A percentile compares a stretch with the other conserved stretches of the same genome.
These are phyloP conservation scores for Marasmius fiardii DNA, from an alignment of 1,284 basidiomycete genomes.

Conservation along the genomic window DNA sequence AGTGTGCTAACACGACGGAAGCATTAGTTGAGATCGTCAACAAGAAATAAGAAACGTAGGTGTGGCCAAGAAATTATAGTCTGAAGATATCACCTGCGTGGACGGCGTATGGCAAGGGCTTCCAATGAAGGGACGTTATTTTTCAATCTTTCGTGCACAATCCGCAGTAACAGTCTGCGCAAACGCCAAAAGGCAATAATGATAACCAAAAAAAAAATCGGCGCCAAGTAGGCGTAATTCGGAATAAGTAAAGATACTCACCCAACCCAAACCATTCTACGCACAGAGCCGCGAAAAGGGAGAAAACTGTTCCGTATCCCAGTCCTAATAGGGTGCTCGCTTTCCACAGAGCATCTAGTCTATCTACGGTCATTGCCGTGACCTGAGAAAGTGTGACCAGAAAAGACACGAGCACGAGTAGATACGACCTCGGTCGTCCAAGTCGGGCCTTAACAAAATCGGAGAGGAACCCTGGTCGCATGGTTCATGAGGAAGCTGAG, in stretches of 20 bases:
- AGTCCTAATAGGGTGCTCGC: constrained; percentile 72
- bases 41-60: neutral
- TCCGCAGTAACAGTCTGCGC: no score
- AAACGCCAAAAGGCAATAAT: no score
- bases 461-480: constrained; percentile 51
- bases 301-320: constrained; percentile 75
- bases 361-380: constrained; percentile 51
- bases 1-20: constrained; percentile 45
- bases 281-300: constrained; percentile 66
- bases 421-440: constrained; percentile 65
- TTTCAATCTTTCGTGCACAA: no score
- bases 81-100: no score
- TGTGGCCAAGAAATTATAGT: no score
- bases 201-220: no score
- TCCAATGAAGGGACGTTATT: no score
- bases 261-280: constrained; percentile 83
- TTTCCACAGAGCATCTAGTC: constrained; percentile 67
- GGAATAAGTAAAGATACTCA: constrained; percentile 23
- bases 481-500: neutral
- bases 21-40: constrained; percentile 1
- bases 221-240: no score
- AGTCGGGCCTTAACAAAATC: constrained; percentile 66
- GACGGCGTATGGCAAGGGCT: no score
- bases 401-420: constrained; percentile 61
- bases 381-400: constrained; percentile 73